A percentile compares a stretch with the other conserved stretches of the same genome.
These are phyloP conservation scores for Panicum virgatum DNA, from an alignment of 202 grass and related monocot genomes.

Conservation along the genomic window DNA sequence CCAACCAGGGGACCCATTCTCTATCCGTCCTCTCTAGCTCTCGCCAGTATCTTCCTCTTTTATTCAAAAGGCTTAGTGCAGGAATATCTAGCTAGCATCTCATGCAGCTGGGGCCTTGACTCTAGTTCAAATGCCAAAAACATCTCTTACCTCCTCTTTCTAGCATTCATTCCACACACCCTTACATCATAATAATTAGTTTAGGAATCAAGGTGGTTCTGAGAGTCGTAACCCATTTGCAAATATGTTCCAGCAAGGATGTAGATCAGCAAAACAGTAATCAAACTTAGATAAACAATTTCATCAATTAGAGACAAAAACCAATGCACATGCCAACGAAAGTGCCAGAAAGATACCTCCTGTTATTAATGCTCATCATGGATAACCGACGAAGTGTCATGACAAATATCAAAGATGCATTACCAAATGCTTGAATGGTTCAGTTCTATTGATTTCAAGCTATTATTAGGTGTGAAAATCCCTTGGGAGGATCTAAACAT, in stretches of 20 bases:
- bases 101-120: background rate
- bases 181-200: background rate
- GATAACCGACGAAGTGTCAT: background rate
- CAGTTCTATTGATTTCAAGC: background rate
- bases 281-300: background rate
- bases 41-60: background rate
- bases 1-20: background rate
- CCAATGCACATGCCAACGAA: background rate
- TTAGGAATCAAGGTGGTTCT: background rate
- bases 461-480: background rate
- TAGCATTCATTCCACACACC: background rate
- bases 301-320: background rate
- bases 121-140: background rate
- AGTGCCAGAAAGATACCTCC: background rate
- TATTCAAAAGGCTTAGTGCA: background rate
- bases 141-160: background rate
- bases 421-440: background rate
- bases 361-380: background rate
- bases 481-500: background rate
- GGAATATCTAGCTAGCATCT: no score
- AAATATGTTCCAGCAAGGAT: no score
- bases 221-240: background rate
- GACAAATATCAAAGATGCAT: background rate
- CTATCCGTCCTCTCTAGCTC: background rate
- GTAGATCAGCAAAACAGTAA: background rate